These are phyloP conservation scores for Setomelanomma holmii DNA, from an alignment of 2,329 filamentous ascomycete genomes.

Conservation along the genomic window DNA sequence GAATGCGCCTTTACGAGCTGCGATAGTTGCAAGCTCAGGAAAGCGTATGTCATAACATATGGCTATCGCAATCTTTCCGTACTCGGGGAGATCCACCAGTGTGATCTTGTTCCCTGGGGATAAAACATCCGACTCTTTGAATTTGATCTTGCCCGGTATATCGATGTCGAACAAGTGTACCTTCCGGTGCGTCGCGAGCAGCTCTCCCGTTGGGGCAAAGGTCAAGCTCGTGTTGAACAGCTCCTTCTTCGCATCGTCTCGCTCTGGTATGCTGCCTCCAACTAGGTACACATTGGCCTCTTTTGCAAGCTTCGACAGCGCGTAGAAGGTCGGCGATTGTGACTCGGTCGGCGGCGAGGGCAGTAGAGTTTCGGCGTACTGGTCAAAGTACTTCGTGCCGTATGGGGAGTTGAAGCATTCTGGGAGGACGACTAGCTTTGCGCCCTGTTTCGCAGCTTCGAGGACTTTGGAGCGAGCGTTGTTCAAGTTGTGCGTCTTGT, in stretches of 20 bases:
- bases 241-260: constrained; percentile 65
- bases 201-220: constrained; percentile 77
- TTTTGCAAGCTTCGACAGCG: constrained; percentile 78
- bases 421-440: constrained; percentile 87
- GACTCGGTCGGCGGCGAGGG: constrained; percentile 75
- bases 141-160: constrained; percentile 92
- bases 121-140: constrained; percentile 89
- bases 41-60: constrained; percentile 99
- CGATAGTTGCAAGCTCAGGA: constrained; percentile 89
- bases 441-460: constrained; percentile 76
- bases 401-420: constrained; percentile 99
- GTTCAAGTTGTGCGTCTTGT: constrained; percentile 84
- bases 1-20: constrained; percentile 85
- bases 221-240: constrained; percentile 92
- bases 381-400: constrained; percentile 86
- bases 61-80: constrained; percentile 84
- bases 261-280: constrained; percentile 91
- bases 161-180: constrained; percentile 97
- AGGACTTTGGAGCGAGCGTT: constrained; percentile 83
- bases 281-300: constrained; percentile 83
- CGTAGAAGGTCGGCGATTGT: constrained; percentile 84
- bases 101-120: constrained; percentile 85
- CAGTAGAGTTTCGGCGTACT: constrained; percentile 87
- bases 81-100: constrained; percentile 83
- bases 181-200: constrained; percentile 91